phyloP scores from a whole-genome alignment of 371 early-diverging fungal genomes.

The Caulochytrium protostelioides region DNA sequence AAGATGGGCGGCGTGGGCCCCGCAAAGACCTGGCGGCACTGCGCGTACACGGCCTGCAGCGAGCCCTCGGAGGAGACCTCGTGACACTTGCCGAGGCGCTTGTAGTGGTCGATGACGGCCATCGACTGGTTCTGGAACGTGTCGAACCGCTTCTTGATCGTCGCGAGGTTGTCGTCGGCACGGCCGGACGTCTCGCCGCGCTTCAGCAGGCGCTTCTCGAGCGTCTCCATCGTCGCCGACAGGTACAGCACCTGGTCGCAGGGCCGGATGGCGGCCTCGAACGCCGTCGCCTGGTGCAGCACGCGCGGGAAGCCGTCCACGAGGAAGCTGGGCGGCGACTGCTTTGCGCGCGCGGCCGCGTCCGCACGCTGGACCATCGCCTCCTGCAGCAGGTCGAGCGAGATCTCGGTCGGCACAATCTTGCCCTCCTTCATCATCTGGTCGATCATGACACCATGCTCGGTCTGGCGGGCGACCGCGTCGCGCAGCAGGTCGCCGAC shows the following conservation, averaged over 20 bases:
- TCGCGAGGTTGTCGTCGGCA: conserved; percentile 34
- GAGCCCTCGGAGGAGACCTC: conserved; percentile 10
- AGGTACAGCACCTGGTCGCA: conserved; percentile 25
- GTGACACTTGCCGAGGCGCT: conserved; percentile 13
- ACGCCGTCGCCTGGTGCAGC: conserved; percentile 7
- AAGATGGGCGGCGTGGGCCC: not conserved
- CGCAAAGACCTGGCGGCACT: no score
- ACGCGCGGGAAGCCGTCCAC: conserved; percentile 14
- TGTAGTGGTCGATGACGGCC: conserved; percentile 32
- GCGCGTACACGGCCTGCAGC: conserved; percentile 17
- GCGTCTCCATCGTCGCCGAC: conserved; percentile 20
- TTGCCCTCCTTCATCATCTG: conserved; percentile 33
- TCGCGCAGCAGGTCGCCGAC: conserved; percentile 33
- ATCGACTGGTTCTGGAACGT: conserved; percentile 24
- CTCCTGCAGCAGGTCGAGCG: conserved; percentile 17
- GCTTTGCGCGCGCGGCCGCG: not conserved
- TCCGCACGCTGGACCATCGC: not conserved
- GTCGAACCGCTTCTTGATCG: conserved; percentile 29
- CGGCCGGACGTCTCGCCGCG: conserved; percentile 35
- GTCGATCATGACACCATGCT: conserved; percentile 23
- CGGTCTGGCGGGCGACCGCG: conserved; percentile 17
- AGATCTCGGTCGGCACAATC: conserved; percentile 34
- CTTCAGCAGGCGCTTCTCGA: conserved; percentile 27
- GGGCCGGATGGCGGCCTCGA: conserved; percentile 12
- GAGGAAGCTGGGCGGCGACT: conserved; percentile 1